Conservation (phyloP, 2,329 filamentous ascomycete genomes). For the Colletotrichum eleusines region DNA sequence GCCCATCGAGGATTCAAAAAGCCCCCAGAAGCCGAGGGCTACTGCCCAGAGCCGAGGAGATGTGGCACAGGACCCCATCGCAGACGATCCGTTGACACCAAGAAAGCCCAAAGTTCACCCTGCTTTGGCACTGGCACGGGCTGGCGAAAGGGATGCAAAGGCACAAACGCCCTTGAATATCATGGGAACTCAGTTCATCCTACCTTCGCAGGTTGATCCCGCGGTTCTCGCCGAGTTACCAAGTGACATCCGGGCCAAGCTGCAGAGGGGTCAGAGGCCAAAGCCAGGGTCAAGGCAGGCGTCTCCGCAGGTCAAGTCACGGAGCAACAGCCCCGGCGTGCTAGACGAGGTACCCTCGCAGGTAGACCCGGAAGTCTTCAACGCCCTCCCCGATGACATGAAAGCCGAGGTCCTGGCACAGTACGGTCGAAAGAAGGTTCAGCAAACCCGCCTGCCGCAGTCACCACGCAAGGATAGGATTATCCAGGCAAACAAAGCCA, state of each 20-base stretch:
- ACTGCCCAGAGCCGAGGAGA: conserved; percentile 47
- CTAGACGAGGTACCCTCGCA: conserved; percentile 74
- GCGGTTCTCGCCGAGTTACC: conserved; percentile 87
- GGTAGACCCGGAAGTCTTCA: conserved; percentile 86
- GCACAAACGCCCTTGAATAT: conserved; percentile 80
- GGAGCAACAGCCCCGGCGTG: conserved; percentile 54
- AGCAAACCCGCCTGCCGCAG: conserved; percentile 53
- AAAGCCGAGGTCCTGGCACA: conserved; percentile 84
- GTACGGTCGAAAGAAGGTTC: conserved; percentile 63
- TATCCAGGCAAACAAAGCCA: conserved; percentile 63
- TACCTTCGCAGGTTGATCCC: conserved; percentile 86
- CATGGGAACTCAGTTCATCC: conserved; percentile 89
- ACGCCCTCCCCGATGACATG: conserved; percentile 86
- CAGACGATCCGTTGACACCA: conserved; percentile 66
- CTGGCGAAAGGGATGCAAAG: conserved; percentile 64
- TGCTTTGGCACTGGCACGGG: conserved; percentile 63
- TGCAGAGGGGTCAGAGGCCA: conserved; percentile 53
- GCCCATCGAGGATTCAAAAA: conserved; percentile 63
- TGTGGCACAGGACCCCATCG: conserved; percentile 63
- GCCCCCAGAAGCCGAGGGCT: conserved; percentile 50
- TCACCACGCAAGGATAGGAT: conserved; percentile 69
- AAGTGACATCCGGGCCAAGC: conserved; percentile 80
- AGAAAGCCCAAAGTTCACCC: conserved; percentile 67
- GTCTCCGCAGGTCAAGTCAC: conserved; percentile 51
- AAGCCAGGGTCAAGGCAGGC: conserved; percentile 46